Conservation (phyloP, 176 grass and related monocot genomes). For the Themeda triandra region DNA sequence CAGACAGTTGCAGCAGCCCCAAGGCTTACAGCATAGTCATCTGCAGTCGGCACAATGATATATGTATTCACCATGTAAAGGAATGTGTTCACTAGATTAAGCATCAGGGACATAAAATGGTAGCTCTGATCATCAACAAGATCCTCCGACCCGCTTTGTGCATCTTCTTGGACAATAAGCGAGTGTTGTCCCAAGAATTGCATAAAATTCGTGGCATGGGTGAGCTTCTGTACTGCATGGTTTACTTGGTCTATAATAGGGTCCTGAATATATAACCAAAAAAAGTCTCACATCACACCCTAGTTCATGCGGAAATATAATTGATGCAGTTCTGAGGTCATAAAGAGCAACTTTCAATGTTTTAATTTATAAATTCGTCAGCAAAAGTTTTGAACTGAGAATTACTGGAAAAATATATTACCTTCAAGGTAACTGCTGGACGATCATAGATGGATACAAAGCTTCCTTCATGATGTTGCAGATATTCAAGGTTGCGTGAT, state of each 20-base stretch:
- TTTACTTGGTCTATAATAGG: conserved; percentile 84
- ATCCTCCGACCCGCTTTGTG: conserved; percentile 50
- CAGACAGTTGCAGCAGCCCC: conserved; percentile 79
- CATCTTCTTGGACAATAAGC: conserved; percentile 70
- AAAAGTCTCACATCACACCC: neutral
- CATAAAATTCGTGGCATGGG: conserved; percentile 65
- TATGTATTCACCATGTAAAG: conserved; percentile 97
- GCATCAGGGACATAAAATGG: conserved; percentile 67
- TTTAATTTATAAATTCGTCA: neutral
- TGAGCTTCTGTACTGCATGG: conserved; percentile 57
- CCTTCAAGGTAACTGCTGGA: conserved; percentile 57
- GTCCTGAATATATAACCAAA: conserved; percentile 45
- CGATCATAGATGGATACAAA: conserved; percentile 84
- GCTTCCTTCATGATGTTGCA: conserved; percentile 60
- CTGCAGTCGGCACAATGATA: conserved; percentile 81
- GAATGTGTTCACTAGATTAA: conserved; percentile 85
- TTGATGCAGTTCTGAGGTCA: conserved; percentile 1
- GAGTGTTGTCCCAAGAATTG: conserved; percentile 75
- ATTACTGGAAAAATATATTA: conserved; percentile 23
- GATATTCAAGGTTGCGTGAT: conserved; percentile 76
- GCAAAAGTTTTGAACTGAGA: conserved; percentile 3
- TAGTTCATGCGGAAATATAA: neutral
- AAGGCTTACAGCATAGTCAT: conserved; percentile 77
- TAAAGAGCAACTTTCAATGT: neutral
- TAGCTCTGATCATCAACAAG: conserved; percentile 57